Conservation (phyloP, 306 rosid genomes). For the Rosa lucieae region DNA sequence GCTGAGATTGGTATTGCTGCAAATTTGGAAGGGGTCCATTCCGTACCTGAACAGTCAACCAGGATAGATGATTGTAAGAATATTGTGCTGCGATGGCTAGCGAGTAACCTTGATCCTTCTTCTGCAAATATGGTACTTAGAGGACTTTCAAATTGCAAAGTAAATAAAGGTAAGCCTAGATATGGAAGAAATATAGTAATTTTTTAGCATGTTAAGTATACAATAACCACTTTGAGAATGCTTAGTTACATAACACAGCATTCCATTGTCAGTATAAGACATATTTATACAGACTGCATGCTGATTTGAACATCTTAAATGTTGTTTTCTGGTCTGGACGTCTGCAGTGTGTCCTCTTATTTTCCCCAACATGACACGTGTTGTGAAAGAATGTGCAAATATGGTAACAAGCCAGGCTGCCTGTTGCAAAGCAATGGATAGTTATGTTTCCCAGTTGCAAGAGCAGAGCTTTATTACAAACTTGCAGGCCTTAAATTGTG, state of each 20-base stretch:
- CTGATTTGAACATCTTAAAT: conserved; percentile 34
- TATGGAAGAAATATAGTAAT: conserved; percentile 2
- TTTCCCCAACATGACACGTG: conserved; percentile 48
- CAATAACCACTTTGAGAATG: neutral
- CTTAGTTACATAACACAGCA: neutral
- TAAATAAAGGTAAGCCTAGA: conserved; percentile 52
- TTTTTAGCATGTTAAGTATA: neutral
- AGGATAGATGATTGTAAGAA: conserved; percentile 53
- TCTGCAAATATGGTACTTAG: conserved; percentile 51
- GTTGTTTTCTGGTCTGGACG: conserved; percentile 15
- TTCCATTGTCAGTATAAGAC: neutral
- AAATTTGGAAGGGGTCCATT: conserved; percentile 27
- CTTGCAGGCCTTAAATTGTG: conserved; percentile 73
- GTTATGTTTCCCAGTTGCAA: conserved; percentile 59
- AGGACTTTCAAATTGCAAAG: conserved; percentile 66
- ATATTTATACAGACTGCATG: neutral
- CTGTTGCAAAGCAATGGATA: conserved; percentile 57
- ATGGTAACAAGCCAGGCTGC: conserved; percentile 37
- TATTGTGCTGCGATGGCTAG: conserved; percentile 60
- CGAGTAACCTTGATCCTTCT: conserved; percentile 50
- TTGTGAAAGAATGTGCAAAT: conserved; percentile 48
- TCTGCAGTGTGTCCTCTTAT: conserved; percentile 58
- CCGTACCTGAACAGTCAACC: conserved; percentile 25
- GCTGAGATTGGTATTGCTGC: conserved; percentile 39
- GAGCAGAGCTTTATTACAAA: conserved; percentile 69